These are phyloP conservation scores for Moesziomyces antarcticus DNA, from an alignment of 1,284 basidiomycete genomes.

Conservation along the genomic window DNA sequence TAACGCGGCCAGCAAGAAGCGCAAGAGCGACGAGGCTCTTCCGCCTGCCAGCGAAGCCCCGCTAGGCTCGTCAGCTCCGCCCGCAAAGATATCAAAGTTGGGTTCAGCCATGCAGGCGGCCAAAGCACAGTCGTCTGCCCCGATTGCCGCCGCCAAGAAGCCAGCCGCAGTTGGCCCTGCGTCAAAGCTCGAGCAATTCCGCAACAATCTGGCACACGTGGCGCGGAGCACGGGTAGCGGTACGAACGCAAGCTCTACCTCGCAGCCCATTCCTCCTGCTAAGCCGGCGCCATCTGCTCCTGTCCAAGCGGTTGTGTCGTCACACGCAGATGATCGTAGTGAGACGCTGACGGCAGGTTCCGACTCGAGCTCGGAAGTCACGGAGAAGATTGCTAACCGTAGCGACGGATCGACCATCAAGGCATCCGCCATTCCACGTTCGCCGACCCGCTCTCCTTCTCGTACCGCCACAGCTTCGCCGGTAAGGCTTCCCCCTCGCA, in stretches of 20 bases:
- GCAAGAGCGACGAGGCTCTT: constrained; percentile 44
- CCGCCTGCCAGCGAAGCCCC: constrained; percentile 15
- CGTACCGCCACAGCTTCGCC: constrained; percentile 30
- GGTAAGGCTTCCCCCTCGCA: constrained; percentile 28
- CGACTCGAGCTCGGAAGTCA: constrained; percentile 39
- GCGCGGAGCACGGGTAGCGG: constrained; percentile 36
- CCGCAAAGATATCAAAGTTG: constrained; percentile 36
- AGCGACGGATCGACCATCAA: constrained; percentile 49
- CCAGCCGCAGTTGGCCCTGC: constrained; percentile 25
- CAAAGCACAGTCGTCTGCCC: constrained; percentile 20
- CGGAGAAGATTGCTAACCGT: constrained; percentile 28
- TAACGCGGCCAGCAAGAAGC: constrained; percentile 24
- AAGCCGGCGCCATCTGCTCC: constrained; percentile 1
- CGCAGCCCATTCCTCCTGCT: constrained; percentile 1
- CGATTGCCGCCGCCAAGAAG: constrained; percentile 18
- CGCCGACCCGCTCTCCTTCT: constrained; percentile 40
- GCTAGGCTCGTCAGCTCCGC: constrained; percentile 15
- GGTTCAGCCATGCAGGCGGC: constrained; percentile 28
- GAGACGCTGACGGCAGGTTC: constrained; percentile 9
- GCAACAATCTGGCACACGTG: constrained; percentile 46
- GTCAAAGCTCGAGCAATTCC: constrained; percentile 47
- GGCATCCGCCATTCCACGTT: constrained; percentile 43
- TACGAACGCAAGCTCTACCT: constrained; percentile 23
- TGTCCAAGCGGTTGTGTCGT: background rate
- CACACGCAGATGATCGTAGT: constrained; percentile 5